Conservation (phyloP, 768 basidiomycete genomes). For the Russula vinacea region DNA sequence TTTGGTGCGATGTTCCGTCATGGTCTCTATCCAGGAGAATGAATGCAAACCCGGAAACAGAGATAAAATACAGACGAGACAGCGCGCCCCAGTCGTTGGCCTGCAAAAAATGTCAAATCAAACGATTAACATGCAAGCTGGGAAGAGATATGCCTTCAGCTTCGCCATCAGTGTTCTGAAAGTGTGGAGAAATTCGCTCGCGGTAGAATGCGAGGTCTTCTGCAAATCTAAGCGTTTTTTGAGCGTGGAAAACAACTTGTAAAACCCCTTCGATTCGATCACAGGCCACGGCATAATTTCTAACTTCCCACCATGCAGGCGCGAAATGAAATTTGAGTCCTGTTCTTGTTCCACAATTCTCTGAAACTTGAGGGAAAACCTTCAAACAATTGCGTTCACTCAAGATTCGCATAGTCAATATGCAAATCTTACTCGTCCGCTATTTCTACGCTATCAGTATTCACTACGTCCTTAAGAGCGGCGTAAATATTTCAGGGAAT, state of each 20-base stretch:
- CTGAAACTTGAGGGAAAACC: constrained; percentile 56
- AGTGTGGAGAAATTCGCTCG: constrained; percentile 53
- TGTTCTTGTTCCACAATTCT: constrained; percentile 61
- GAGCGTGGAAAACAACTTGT: constrained; percentile 48
- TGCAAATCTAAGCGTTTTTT: constrained; percentile 50
- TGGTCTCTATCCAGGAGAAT: constrained; percentile 40
- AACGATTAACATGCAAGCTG: background rate
- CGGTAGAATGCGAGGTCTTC: constrained; percentile 46
- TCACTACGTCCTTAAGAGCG: constrained; percentile 54
- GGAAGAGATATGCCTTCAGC: constrained; percentile 44
- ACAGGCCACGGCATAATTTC: constrained; percentile 66
- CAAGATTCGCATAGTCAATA: background rate
- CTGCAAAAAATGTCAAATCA: constrained; percentile 35
- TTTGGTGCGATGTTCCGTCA: constrained; percentile 46
- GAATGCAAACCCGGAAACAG: background rate
- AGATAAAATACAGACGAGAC: constrained; percentile 47
- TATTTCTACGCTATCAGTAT: constrained; percentile 57
- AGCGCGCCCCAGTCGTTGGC: constrained; percentile 66
- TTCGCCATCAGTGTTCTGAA: constrained; percentile 69
- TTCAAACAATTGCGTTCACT: constrained; percentile 31
- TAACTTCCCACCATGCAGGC: constrained; percentile 52
- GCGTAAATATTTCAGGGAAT: background rate
- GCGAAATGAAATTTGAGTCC: constrained; percentile 59
- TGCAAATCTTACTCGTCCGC: constrained; percentile 47
- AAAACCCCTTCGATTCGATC: constrained; percentile 60